phyloP scores from a whole-genome alignment of 2,329 filamentous ascomycete species.

The Beauveria sp. region DNA sequence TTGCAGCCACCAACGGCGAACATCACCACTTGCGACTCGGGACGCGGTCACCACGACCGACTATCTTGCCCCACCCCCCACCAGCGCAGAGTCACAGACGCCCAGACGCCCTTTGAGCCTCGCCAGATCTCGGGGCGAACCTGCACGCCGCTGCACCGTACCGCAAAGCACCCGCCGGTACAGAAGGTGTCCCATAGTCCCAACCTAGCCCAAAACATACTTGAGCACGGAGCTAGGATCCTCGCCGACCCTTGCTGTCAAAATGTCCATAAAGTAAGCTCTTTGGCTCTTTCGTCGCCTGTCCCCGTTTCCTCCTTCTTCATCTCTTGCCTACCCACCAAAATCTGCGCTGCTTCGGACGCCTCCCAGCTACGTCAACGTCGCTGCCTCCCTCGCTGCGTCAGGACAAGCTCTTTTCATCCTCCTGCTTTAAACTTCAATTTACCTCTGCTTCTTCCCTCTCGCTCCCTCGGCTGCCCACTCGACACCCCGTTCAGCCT shows the following conservation, averaged over 20 bases:
- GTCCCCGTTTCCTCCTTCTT: slow-evolving; percentile 12
- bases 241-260: slow-evolving; percentile 26
- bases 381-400: slow-evolving; percentile 15
- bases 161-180: not conserved
- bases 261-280: slow-evolving; percentile 50
- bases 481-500: slow-evolving; percentile 14
- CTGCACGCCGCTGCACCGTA: slow-evolving; percentile 2
- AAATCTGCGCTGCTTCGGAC: slow-evolving; percentile 8
- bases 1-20: not conserved
- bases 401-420: not conserved
- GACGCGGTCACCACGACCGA: not conserved
- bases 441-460: slow-evolving; percentile 6
- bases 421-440: not conserved
- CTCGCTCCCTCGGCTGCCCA: slow-evolving; percentile 9
- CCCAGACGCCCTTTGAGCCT: slow-evolving; percentile 7
- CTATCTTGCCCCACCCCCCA: slow-evolving; percentile 10
- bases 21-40: slow-evolving; percentile 5
- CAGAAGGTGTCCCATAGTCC: slow-evolving; percentile 7
- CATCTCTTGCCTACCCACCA: slow-evolving; percentile 9
- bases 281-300: slow-evolving; percentile 20
- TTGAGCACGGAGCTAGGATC: slow-evolving; percentile 23
- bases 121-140: slow-evolving; percentile 8
- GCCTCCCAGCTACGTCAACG: slow-evolving; percentile 17
- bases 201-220: slow-evolving; percentile 14
- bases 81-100: slow-evolving; percentile 7